A percentile compares a stretch with the other conserved stretches of the same genome.
phyloP scores from a whole-genome alignment of 805 yeast genomes.

The Grigorovia humatica region DNA sequence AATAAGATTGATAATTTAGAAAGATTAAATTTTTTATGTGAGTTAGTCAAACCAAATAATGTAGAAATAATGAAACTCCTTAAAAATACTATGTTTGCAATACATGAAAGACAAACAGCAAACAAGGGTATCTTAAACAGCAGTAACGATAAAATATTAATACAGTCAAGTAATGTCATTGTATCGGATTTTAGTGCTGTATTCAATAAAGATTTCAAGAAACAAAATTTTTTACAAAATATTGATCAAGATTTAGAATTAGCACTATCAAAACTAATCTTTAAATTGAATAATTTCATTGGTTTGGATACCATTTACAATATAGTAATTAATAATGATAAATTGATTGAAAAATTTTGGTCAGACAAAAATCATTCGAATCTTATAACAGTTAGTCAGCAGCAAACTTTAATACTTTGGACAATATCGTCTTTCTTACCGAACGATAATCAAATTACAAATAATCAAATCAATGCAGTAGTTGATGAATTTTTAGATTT shows the following conservation, averaged over 20 bases:
- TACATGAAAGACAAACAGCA: neutral
- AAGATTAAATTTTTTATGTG: slow-evolving; percentile 9
- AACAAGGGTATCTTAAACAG: neutral
- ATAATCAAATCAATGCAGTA: neutral
- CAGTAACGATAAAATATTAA: slow-evolving; percentile 6
- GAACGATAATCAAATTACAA: no score
- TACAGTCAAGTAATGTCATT: slow-evolving; percentile 15
- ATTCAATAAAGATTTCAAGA: neutral
- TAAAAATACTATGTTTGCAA: neutral
- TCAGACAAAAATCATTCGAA: neutral
- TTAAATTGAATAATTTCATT: neutral
- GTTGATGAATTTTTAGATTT: slow-evolving; percentile 8
- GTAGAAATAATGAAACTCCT: neutral
- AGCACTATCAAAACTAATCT: slow-evolving; percentile 10
- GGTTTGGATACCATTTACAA: neutral
- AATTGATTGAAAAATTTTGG: neutral
- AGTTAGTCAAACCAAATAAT: neutral
- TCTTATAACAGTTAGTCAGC: neutral
- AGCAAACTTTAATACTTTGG: neutral
- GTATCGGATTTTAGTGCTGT: slow-evolving; percentile 4
- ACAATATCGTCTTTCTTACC: neutral
- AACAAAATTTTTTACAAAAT: slow-evolving; percentile 1
- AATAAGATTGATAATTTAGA: slow-evolving; percentile 7
- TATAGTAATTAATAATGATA: neutral
- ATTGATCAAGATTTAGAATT: slow-evolving; percentile 15